Conservation (phyloP, 2,329 filamentous ascomycete species). For the Penicillium sp. region DNA sequence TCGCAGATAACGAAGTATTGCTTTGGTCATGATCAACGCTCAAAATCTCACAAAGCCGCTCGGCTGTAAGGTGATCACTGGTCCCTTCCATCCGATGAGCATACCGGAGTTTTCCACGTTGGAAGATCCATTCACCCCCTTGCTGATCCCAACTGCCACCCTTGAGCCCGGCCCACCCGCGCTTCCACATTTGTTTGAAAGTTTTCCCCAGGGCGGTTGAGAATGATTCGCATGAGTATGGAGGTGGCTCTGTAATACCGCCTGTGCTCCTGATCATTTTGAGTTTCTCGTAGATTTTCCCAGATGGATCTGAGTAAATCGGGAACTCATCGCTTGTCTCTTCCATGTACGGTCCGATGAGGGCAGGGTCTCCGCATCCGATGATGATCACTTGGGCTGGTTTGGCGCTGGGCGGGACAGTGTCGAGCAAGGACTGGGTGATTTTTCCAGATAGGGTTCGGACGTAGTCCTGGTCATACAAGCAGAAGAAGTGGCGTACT, state of each 20-base stretch:
- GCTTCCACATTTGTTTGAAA: conserved; percentile 16
- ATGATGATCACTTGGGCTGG: conserved; percentile 26
- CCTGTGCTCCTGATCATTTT: conserved; percentile 17
- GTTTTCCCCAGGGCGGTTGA: not conserved
- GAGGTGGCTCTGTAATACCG: not conserved
- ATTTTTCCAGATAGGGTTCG: conserved; percentile 14
- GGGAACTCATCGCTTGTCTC: conserved; percentile 18
- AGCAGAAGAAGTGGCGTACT: conserved; percentile 28
- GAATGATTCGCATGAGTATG: not conserved
- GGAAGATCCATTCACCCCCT: conserved; percentile 23
- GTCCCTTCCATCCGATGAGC: conserved; percentile 18
- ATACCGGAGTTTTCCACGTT: conserved; percentile 14
- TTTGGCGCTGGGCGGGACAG: conserved; percentile 9
- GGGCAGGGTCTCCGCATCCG: conserved; percentile 20
- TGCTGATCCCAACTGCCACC: conserved; percentile 13
- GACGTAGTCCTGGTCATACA: conserved; percentile 26
- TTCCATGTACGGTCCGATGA: conserved; percentile 21
- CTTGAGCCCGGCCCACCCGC: conserved; percentile 4
- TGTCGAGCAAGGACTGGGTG: conserved; percentile 14
- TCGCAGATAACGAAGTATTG: no score
- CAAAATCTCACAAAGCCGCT: conserved; percentile 13
- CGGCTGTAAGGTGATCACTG: conserved; percentile 20
- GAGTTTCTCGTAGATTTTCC: conserved; percentile 18
- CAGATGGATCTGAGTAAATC: conserved; percentile 21
- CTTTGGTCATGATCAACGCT: not conserved